These are phyloP conservation scores for Naganishia albida DNA, from an alignment of 1,284 basidiomycete genomes.

Conservation along the genomic window DNA sequence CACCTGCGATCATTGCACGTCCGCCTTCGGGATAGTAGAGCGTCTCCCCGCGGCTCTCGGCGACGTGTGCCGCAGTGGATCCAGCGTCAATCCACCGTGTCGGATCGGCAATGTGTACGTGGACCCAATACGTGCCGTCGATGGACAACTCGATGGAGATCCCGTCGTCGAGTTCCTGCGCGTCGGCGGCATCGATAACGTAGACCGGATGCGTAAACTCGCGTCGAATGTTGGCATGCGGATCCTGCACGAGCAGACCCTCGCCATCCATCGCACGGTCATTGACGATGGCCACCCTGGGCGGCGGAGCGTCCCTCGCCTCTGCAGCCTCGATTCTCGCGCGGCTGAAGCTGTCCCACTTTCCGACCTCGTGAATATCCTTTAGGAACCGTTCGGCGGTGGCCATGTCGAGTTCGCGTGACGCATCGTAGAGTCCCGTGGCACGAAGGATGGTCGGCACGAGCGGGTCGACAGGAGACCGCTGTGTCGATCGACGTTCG, in stretches of 20 bases:
- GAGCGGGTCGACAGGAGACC: constrained; percentile 63
- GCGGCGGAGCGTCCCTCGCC: constrained; percentile 31
- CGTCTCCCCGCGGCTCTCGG: constrained; percentile 60
- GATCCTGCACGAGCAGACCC: constrained; percentile 38
- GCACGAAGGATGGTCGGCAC: constrained; percentile 66
- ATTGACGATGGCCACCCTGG: constrained; percentile 9
- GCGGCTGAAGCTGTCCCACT: constrained; percentile 63
- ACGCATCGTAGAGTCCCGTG: constrained; percentile 55
- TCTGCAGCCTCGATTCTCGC: constrained; percentile 40
- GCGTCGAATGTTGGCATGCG: constrained; percentile 65
- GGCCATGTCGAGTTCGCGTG: constrained; percentile 53
- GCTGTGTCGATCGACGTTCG: constrained; percentile 64
- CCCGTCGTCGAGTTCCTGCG: constrained; percentile 92
- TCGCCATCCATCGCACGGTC: background rate
- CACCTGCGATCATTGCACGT: constrained; percentile 68
- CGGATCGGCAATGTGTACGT: constrained; percentile 92
- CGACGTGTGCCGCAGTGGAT: constrained; percentile 63
- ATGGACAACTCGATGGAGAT: constrained; percentile 72
- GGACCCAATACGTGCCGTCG: constrained; percentile 75
- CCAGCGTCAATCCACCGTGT: constrained; percentile 73
- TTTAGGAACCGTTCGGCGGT: constrained; percentile 60
- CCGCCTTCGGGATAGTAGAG: constrained; percentile 68
- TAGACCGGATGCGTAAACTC: constrained; percentile 84
- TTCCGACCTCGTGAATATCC: constrained; percentile 69
- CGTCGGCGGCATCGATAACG: constrained; percentile 80